These are phyloP conservation scores for Apodospora peruviana DNA, from an alignment of 495 filamentous ascomycete genomes.

Conservation along the genomic window DNA sequence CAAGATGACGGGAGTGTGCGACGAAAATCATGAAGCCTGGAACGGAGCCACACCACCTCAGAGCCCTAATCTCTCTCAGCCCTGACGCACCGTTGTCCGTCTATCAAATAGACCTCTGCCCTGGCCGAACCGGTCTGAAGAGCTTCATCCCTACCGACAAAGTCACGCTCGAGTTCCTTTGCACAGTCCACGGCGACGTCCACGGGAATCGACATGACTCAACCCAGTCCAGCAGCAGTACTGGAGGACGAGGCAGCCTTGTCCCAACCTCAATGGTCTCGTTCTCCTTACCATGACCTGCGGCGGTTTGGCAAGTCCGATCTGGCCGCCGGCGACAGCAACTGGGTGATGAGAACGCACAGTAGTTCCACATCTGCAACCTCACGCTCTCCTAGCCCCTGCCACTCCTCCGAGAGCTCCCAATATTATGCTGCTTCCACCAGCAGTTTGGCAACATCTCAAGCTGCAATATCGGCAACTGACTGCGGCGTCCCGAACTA, in stretches of 20 bases:
- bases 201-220: constrained; percentile 11
- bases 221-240: constrained; percentile 1
- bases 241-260: constrained; percentile 7
- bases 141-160: too few species aligned
- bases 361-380: constrained; percentile 9
- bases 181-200: not conserved
- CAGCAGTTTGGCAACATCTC: constrained; percentile 21
- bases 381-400: constrained; percentile 17
- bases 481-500: constrained; percentile 14
- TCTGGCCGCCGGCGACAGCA: not conserved
- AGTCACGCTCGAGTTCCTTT: too few species aligned
- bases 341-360: constrained; percentile 1
- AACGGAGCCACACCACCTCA: not conserved
- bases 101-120: not conserved
- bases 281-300: constrained; percentile 6
- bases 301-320: constrained; percentile 1
- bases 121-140: too few species aligned
- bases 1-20: constrained; percentile 5
- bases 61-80: not conserved
- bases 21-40: not conserved
- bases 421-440: constrained; percentile 14
- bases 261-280: not conserved
- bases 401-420: constrained; percentile 13
- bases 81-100: not conserved
- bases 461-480: constrained; percentile 4